Conservation (phyloP, 805 yeast genomes). For the Debaryomyces hansenii region DNA sequence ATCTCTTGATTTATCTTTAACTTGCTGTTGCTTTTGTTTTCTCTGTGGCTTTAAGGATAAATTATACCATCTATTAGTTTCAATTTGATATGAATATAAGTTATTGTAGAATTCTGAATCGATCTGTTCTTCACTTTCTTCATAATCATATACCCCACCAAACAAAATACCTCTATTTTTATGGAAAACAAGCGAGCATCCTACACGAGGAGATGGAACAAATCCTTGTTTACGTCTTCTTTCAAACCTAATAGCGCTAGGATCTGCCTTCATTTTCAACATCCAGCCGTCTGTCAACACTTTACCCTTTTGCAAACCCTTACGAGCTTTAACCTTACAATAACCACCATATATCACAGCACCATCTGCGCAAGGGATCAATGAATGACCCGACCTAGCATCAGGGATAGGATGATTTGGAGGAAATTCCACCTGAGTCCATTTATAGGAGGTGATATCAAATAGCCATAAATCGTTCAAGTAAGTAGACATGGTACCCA, state of each 20-base stretch:
- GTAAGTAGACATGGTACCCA: slow-evolving; percentile 81
- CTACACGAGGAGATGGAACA: slow-evolving; percentile 92
- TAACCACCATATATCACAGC: slow-evolving; percentile 91
- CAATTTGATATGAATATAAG: slow-evolving; percentile 78
- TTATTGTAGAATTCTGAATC: slow-evolving; percentile 84
- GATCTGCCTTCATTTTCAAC: slow-evolving; percentile 81
- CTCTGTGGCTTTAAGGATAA: slow-evolving; percentile 62
- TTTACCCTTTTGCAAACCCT: slow-evolving; percentile 89
- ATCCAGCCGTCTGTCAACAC: slow-evolving; percentile 84
- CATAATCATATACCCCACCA: slow-evolving; percentile 94
- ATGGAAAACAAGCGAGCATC: slow-evolving; percentile 85
- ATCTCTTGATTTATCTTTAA: slow-evolving; percentile 59
- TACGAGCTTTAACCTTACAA: slow-evolving; percentile 85
- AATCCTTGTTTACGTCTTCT: slow-evolving; percentile 86
- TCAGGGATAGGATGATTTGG: slow-evolving; percentile 80
- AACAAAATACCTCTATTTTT: slow-evolving; percentile 89
- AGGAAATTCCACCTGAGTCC: slow-evolving; percentile 89
- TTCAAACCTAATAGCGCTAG: slow-evolving; percentile 80
- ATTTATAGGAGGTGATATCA: slow-evolving; percentile 83
- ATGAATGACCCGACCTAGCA: slow-evolving; percentile 90
- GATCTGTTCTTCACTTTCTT: slow-evolving; percentile 90
- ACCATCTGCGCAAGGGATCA: slow-evolving; percentile 78
- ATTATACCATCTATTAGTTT: slow-evolving; percentile 85
- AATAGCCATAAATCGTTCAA: slow-evolving; percentile 88
- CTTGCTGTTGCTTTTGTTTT: slow-evolving; percentile 42